Base-by-base conservation (phyloP, 2,329 filamentous ascomycete genomes). In the Monilinia aucupariae region DNA sequence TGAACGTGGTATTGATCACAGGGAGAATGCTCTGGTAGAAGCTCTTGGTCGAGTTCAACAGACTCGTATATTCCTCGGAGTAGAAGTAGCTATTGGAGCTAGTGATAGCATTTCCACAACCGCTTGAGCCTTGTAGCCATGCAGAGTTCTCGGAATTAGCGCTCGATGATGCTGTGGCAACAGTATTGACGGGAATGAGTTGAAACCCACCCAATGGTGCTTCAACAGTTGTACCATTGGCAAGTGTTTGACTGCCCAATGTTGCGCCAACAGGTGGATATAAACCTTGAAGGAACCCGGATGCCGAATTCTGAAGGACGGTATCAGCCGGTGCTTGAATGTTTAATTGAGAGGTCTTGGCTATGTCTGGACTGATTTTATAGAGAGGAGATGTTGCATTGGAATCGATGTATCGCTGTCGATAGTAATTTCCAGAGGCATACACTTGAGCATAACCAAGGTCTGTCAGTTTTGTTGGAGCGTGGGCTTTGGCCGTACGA, bases 121-220 rank as follows among this genome's bases (percentile, higher is more conserved):
- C 81, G 64, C 79, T 83, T 66, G 77, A 76, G 51, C 82, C 83
- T 74, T 86, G 84, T 0, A 86, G 78, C 84, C 84, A 86, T 30
- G 76, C 79, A 62, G 73, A 81, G 70, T 79, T 79, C 75, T 86
- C 82, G 2, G 81, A 78, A 68, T 85, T 82, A 30, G 79, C 76
- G 61, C 85, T 81, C 17, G 83, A 80, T 12, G 74, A 64, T 22
- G 71, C 85, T 2, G 78, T 80, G 3, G 79, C 74, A 34, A 89
- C 80, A 3, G 83, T 78, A 64, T 86, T 82, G 62, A 97, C 79
- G 22, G 90, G 89, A 68, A 96, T 88, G 65, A 94, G 84, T 76
- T 97, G 92, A 74, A 92, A 96, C 32, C 92, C 92, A 65, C 84
- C 80, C 71, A 96, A 77, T 0, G 92, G 91, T 1, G 85, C 78